A percentile compares a stretch with the other conserved stretches of the same genome.
Evolutionary conservation across 768 basidiomycete genomes (phyloP).

Genomic region (Kwoniella dejecticola): DNA sequence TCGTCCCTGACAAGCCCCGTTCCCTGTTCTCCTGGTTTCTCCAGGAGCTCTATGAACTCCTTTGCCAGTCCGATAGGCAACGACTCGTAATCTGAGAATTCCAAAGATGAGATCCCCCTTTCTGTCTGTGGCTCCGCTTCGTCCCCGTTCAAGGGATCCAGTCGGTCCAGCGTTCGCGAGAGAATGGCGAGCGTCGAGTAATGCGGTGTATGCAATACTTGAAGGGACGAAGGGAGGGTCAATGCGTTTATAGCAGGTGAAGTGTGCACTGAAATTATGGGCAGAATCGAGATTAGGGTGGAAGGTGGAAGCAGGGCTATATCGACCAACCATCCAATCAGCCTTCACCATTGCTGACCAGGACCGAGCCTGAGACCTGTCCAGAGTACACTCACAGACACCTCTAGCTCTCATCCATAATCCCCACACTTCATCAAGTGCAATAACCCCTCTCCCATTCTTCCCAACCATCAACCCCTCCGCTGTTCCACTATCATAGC

Average conservation of each 20-base stretch:
- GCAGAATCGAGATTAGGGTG: slow-evolving; percentile 75
- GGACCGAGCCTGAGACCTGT: too few relatives aligned
- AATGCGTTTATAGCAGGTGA: slow-evolving; percentile 68
- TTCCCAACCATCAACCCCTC: slow-evolving; percentile 69
- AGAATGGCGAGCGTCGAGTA: slow-evolving; percentile 72
- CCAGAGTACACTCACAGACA: slow-evolving; percentile 64
- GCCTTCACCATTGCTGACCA: too few relatives aligned
- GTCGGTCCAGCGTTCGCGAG: slow-evolving; percentile 58
- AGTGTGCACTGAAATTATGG: slow-evolving; percentile 68
- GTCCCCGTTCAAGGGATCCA: slow-evolving; percentile 47
- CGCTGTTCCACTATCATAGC: slow-evolving; percentile 12
- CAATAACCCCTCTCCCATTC: slow-evolving; percentile 71
- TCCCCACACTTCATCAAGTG: slow-evolving; percentile 91
- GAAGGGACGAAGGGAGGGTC: slow-evolving; percentile 71
- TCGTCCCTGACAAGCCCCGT: slow-evolving; percentile 74
- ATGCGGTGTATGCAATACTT: slow-evolving; percentile 78
- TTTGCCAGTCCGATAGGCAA: slow-evolving; percentile 71
- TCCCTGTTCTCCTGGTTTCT: slow-evolving; percentile 51
- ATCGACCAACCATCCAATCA: slow-evolving; percentile 12
- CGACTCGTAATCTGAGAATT: slow-evolving; percentile 71
- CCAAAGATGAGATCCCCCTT: slow-evolving; percentile 60
- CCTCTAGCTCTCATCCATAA: slow-evolving; percentile 93
- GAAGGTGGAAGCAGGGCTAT: slow-evolving; percentile 86
- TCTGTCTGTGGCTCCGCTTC: too few relatives aligned
- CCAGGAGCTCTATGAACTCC: slow-evolving; percentile 77